A percentile compares a stretch with the other conserved stretches of the same genome.
Conservation (phyloP, 2,329 filamentous ascomycete genomes). For the Cadophora malorum region DNA sequence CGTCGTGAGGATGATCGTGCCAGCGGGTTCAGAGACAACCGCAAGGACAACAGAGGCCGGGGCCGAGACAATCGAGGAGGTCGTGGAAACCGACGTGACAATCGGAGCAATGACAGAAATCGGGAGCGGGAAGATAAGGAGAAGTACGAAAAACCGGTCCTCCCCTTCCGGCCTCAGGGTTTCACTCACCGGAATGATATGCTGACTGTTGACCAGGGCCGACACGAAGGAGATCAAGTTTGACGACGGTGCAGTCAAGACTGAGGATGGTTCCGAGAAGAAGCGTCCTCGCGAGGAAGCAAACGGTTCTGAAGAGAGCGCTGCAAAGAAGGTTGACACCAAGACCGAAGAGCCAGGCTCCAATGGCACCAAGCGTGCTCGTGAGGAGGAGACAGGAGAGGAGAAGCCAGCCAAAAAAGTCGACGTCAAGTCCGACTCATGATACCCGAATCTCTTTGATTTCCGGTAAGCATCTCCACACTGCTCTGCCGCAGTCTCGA, state of each 20-base stretch:
- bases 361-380: slow-evolving; percentile 35
- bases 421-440: slow-evolving; percentile 34
- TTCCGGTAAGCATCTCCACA: slow-evolving; percentile 12
- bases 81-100: slow-evolving; percentile 48
- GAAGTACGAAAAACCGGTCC: slow-evolving; percentile 34
- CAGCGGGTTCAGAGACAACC: slow-evolving; percentile 58
- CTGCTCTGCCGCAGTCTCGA: not conserved
- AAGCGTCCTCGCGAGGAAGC: slow-evolving; percentile 11
- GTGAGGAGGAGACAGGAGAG: slow-evolving; percentile 29
- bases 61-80: slow-evolving; percentile 52
- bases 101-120: slow-evolving; percentile 47
- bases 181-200: not conserved
- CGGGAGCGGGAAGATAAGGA: slow-evolving; percentile 46
- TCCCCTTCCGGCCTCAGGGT: not conserved
- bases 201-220: slow-evolving; percentile 30
- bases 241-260: slow-evolving; percentile 24
- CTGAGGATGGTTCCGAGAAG: not conserved
- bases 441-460: slow-evolving; percentile 47
- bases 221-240: slow-evolving; percentile 30
- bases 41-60: slow-evolving; percentile 47
- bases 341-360: slow-evolving; percentile 36
- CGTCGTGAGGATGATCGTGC: slow-evolving; percentile 67
- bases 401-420: slow-evolving; percentile 27
- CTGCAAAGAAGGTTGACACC: slow-evolving; percentile 20
- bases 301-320: not conserved